Base-by-base conservation (phyloP, 257 asterid species). In the Solanum medicagineum region DNA sequence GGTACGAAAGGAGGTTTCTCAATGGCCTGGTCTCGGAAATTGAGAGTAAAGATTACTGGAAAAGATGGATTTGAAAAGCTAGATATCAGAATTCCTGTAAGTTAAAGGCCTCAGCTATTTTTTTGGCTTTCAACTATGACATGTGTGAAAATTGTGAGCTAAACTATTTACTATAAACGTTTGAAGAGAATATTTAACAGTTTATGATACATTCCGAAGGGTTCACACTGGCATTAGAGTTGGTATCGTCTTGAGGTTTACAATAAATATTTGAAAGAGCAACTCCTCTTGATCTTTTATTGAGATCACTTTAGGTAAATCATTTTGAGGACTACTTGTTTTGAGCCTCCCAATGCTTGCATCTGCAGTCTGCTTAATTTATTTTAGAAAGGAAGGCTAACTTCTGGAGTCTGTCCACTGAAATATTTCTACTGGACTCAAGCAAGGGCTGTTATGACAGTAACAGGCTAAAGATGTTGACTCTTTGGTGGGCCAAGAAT, bases 61-160 rank as follows among this genome's bases (percentile, higher is more conserved):
- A 90, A 89, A 84, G 99, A 96, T 93, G 99, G 98, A 85, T 91
- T 75, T 83, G 98, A 92, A 87, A 93, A 89, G 87, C 99, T 96
- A 74, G 98, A 96, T 89, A 90, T 96, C 80, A 91, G 92, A 73
- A 90, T 96, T 89, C 99, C 99, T 60, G 99, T 95, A 92, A 92
- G 97, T 91, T 87, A 69, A 57, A 45, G 54, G 36, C 32, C 20
- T 32, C 19, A 60, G n/a, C 44, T 66, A 55, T 36, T 15, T n/a
- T n/a, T 83, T 75, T 44, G 29, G n/a, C 32, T 81, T 60, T 59
- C 44, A 49, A 71, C 54, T 16, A 84, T 47, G 73, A 62, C 36
- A 1, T 81, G 36, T 84, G n/a, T 81, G 40, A 24, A 66, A 44
- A 16, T 79, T 16, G 62, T 53, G 59, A 15, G 57, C 24, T 17